Evolutionary conservation across 441 rosid species (phyloP).

Genomic region (Erodium moschatum): DNA sequence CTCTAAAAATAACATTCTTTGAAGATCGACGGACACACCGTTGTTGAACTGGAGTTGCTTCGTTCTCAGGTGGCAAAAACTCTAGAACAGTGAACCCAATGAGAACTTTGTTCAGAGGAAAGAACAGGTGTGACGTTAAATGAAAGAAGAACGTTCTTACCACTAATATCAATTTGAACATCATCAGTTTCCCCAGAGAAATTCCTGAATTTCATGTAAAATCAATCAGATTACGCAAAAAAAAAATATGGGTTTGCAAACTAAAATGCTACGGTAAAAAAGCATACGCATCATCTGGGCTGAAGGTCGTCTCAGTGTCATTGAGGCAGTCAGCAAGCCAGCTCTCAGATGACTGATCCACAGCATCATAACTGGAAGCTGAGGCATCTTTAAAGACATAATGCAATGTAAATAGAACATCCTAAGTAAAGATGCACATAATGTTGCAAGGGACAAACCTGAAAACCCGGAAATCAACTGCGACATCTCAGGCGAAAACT

Average conservation of each 20-base stretch:
- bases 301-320: slow-evolving; percentile 41
- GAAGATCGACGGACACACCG: slow-evolving; percentile 41
- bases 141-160: slow-evolving; percentile 23
- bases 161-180: slow-evolving; percentile 59
- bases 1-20: slow-evolving; percentile 61
- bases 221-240: not conserved
- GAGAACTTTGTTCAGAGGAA: not conserved
- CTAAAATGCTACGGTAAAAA: slow-evolving; percentile 14
- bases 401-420: slow-evolving; percentile 15
- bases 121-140: not conserved
- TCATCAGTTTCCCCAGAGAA: slow-evolving; percentile 43
- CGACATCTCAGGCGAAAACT: slow-evolving; percentile 41
- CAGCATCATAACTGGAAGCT: slow-evolving; percentile 34
- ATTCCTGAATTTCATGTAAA: slow-evolving; percentile 39
- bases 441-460: slow-evolving; percentile 36
- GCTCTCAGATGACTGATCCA: slow-evolving; percentile 56
- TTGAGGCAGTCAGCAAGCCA: slow-evolving; percentile 74
- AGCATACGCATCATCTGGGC: slow-evolving; percentile 56
- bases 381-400: slow-evolving; percentile 25
- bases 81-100: slow-evolving; percentile 38
- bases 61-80: slow-evolving; percentile 36
- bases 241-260: slow-evolving; percentile 11
- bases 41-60: slow-evolving; percentile 31
- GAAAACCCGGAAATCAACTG: slow-evolving; percentile 49
- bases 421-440: slow-evolving; percentile 10